Evolutionary conservation across 1,139 yeast genomes (phyloP).

Genomic region (Candida tetrigidarum): DNA sequence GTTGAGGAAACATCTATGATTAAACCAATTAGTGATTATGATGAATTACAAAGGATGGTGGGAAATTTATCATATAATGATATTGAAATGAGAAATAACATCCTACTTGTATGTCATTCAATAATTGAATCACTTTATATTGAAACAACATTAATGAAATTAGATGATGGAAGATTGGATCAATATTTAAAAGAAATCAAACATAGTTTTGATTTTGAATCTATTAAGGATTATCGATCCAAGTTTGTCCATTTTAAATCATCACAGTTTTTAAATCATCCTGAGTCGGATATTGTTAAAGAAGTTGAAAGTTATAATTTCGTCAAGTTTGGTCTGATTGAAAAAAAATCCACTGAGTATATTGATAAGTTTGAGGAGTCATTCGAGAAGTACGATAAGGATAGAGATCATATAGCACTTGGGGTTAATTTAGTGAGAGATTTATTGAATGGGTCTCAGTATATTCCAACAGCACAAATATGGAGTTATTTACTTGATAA

Average conservation of each 20-base stretch:
- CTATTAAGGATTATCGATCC: constrained; percentile 17
- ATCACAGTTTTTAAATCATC: constrained; percentile 36
- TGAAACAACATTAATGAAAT: constrained; percentile 26
- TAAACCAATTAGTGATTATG: constrained; percentile 6
- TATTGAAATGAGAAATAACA: constrained; percentile 25
- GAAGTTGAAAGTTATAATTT: constrained; percentile 10
- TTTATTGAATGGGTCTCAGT: constrained; percentile 22
- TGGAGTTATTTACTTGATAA: constrained; percentile 31
- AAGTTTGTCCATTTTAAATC: constrained; percentile 30
- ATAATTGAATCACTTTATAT: constrained; percentile 27
- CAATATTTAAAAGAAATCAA: constrained; percentile 20
- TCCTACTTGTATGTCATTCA: constrained; percentile 21
- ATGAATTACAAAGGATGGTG: constrained; percentile 9
- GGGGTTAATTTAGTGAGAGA: constrained; percentile 22
- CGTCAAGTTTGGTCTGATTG: constrained; percentile 13
- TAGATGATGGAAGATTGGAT: constrained; percentile 10
- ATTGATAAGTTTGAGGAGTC: constrained; percentile 20
- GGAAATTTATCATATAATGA: constrained; percentile 20
- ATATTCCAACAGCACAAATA: constrained; percentile 28
- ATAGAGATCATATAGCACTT: constrained; percentile 26
- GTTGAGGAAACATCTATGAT: background rate
- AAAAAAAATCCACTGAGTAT: constrained; percentile 21
- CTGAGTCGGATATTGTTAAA: constrained; percentile 20
- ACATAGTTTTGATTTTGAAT: constrained; percentile 23
- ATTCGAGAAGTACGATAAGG: constrained; percentile 22